A percentile compares a stretch with the other conserved stretches of the same genome.
phyloP scores from a whole-genome alignment of 2,329 filamentous ascomycete species.

The Xylaria hypoxylon region DNA sequence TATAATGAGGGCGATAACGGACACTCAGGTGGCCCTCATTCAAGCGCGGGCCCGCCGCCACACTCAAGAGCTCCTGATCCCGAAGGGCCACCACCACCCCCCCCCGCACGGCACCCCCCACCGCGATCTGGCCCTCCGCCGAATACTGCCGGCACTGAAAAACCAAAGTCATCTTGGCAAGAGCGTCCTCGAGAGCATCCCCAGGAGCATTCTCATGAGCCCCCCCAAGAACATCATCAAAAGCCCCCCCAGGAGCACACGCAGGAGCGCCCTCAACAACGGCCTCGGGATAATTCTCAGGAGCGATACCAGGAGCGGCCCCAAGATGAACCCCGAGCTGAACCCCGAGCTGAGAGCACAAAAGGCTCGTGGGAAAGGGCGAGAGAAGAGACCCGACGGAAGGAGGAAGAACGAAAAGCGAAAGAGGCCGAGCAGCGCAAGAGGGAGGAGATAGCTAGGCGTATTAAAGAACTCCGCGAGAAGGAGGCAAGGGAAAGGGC shows the following conservation, averaged over 20 bases:
- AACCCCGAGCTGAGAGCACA: slow-evolving; percentile 45
- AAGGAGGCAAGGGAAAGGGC: slow-evolving; percentile 57
- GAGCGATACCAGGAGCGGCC: slow-evolving; percentile 31
- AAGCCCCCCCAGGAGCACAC: slow-evolving; percentile 16
- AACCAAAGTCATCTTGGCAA: slow-evolving; percentile 56
- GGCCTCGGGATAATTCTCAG: background rate
- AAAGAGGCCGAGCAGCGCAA: slow-evolving; percentile 71
- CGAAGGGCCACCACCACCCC: slow-evolving; percentile 51
- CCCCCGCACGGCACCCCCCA: slow-evolving; percentile 52
- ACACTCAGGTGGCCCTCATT: slow-evolving; percentile 40
- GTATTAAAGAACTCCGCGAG: slow-evolving; percentile 66
- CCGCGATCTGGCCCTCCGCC: slow-evolving; percentile 47
- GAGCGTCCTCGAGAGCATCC: slow-evolving; percentile 41
- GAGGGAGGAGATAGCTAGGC: slow-evolving; percentile 65
- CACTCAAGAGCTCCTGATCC: slow-evolving; percentile 45
- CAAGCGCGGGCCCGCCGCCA: slow-evolving; percentile 36
- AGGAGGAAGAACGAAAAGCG: slow-evolving; percentile 72
- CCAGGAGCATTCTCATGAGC: slow-evolving; percentile 9
- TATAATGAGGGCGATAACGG: slow-evolving; percentile 46
- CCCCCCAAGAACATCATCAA: slow-evolving; percentile 30
- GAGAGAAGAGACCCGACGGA: slow-evolving; percentile 72
- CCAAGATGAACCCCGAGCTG: slow-evolving; percentile 29
- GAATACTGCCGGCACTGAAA: slow-evolving; percentile 45
- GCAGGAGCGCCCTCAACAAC: slow-evolving; percentile 7
- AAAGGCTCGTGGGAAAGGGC: slow-evolving; percentile 75